These are phyloP conservation scores for Colletotrichum melonis DNA, from an alignment of 2,329 filamentous ascomycete genomes.

Conservation along the genomic window DNA sequence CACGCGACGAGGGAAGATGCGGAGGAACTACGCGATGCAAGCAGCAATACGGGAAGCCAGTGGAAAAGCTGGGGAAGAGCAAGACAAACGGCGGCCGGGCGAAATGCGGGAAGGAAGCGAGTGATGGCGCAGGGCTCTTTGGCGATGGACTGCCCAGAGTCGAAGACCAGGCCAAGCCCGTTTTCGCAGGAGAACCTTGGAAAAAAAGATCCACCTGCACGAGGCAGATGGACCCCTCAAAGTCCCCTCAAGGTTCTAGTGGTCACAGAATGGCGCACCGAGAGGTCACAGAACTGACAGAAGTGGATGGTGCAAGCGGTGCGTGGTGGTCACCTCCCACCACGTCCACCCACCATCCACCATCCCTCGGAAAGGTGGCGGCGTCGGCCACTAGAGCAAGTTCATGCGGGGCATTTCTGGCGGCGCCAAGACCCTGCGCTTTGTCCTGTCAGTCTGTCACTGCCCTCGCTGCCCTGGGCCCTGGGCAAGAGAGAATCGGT, in stretches of 20 bases:
- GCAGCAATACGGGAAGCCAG: not conserved
- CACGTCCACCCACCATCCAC: not conserved
- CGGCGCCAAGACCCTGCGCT: conserved; percentile 33
- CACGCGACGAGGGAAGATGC: not conserved
- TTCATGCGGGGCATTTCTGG: conserved; percentile 30
- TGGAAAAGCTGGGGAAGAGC: not conserved
- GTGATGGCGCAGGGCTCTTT: conserved; percentile 11
- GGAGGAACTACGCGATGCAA: not conserved
- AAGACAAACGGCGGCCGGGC: not conserved
- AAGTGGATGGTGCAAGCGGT: conserved; percentile 2
- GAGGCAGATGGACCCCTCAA: conserved; percentile 23
- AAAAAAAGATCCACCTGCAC: conserved; percentile 31
- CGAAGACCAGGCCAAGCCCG: conserved; percentile 24
- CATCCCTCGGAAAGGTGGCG: conserved; percentile 1
- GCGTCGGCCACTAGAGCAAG: conserved; percentile 8
- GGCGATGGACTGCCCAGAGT: conserved; percentile 16
- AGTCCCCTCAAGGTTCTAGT: not conserved
- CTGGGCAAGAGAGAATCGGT: not conserved
- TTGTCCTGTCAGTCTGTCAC: conserved; percentile 4
- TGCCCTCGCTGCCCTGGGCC: not conserved
- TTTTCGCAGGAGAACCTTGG: conserved; percentile 8
- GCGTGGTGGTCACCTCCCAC: not conserved
- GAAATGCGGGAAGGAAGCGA: conserved; percentile 13
- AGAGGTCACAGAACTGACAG: conserved; percentile 9
- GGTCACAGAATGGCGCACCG: conserved; percentile 30